Percentiles rank a stretch among this genome's conserved stretches.
These are phyloP conservation scores for Chaetomiaceae sp. DNA, from an alignment of 2,329 filamentous ascomycete species.

Conservation along the genomic window DNA sequence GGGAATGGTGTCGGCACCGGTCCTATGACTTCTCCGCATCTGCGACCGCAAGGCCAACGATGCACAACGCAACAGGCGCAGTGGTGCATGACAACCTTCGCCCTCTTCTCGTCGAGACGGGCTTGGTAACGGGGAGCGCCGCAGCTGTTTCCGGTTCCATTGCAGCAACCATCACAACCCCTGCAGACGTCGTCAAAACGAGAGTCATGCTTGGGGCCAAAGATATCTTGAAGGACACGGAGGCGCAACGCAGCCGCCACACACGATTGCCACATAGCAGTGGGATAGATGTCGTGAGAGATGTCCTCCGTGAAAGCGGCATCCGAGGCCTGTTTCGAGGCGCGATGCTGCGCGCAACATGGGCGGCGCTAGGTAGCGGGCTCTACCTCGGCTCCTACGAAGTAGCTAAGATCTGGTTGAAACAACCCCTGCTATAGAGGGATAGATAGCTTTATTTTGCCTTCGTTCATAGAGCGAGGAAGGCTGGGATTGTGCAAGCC, in stretches of 20 bases:
- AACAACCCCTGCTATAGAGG: conserved; percentile 26
- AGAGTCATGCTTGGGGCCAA: conserved; percentile 72
- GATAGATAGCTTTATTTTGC: no score
- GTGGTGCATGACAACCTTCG: conserved; percentile 12
- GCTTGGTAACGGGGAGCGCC: conserved; percentile 65
- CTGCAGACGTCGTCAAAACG: conserved; percentile 86
- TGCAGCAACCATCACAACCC: conserved; percentile 78
- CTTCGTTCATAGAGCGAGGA: no score
- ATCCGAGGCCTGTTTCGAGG: conserved; percentile 73
- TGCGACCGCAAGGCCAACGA: conserved; percentile 29
- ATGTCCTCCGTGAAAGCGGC: conserved; percentile 64
- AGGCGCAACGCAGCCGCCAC: conserved; percentile 8
- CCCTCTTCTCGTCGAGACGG: conserved; percentile 61
- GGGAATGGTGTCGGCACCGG: conserved; percentile 30
- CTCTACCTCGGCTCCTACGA: conserved; percentile 87
- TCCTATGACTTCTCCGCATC: conserved; percentile 28
- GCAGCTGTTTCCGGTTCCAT: conserved; percentile 70
- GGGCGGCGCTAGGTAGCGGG: conserved; percentile 79
- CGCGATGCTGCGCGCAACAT: conserved; percentile 65
- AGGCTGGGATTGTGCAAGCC: no score
- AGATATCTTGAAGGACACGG: not conserved
- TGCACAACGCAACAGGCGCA: conserved; percentile 9
- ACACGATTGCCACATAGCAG: conserved; percentile 32
- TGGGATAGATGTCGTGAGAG: conserved; percentile 56
- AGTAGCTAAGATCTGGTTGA: conserved; percentile 64